A percentile compares a stretch with the other conserved stretches of the same genome.
Conservation (phyloP, 768 basidiomycete genomes). For the Naganishia randhawae region DNA sequence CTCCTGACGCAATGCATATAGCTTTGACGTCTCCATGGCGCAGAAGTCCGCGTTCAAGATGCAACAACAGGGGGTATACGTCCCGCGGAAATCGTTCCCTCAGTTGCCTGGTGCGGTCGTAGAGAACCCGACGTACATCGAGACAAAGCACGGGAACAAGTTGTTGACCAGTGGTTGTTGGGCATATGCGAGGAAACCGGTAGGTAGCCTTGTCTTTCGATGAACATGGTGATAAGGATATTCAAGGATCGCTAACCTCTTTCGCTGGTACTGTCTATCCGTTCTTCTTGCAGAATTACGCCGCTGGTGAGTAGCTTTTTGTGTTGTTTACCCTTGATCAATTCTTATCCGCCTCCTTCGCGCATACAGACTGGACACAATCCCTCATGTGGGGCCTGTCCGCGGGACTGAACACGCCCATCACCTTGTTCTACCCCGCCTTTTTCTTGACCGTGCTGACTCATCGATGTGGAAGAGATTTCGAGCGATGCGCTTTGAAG, state of each 20-base stretch:
- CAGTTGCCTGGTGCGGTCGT: slow-evolving; percentile 78
- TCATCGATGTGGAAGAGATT: slow-evolving; percentile 88
- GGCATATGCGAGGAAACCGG: slow-evolving; percentile 88
- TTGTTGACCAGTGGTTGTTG: slow-evolving; percentile 91
- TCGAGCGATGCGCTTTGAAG: slow-evolving; percentile 85
- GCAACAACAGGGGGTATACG: slow-evolving; percentile 83
- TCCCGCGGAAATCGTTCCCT: slow-evolving; percentile 87
- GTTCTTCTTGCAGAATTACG: slow-evolving; percentile 78
- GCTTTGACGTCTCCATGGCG: slow-evolving; percentile 91
- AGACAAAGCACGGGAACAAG: slow-evolving; percentile 94
- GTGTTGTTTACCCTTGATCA: not conserved
- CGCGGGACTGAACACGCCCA: slow-evolving; percentile 82
- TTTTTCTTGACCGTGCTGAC: slow-evolving; percentile 91
- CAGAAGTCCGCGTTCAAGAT: slow-evolving; percentile 97
- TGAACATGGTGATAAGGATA: not conserved
- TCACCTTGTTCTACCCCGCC: slow-evolving; percentile 89
- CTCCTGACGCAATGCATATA: slow-evolving; percentile 47
- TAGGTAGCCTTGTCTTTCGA: slow-evolving; percentile 51
- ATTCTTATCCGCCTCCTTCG: not conserved
- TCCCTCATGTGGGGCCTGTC: slow-evolving; percentile 88
- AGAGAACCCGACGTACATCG: slow-evolving; percentile 81
- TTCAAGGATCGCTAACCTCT: not conserved
- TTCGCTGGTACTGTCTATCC: not conserved
- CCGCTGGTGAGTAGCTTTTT: slow-evolving; percentile 58
- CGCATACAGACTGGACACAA: slow-evolving; percentile 68